Base-by-base conservation (phyloP, 78 protist species). In the Dictyostelium capitatum region DNA sequence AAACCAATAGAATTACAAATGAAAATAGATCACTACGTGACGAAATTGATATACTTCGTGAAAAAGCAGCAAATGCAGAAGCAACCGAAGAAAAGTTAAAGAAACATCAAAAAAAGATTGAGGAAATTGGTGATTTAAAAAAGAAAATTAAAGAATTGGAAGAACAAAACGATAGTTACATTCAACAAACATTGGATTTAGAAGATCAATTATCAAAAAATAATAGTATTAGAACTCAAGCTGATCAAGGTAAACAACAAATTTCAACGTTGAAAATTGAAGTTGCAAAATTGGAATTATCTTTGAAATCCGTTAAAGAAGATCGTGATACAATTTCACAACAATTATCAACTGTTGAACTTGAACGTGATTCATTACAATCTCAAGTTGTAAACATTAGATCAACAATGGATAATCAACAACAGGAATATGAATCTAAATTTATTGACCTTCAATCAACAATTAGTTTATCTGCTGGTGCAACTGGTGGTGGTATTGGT, bases 21-120 rank as follows among this genome's bases (percentile, higher is more conserved):
- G 93, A 87, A 37, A 87, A 87, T 57, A 46, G 93, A 25, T 80
- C 81, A 30, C 28, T 87, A 6, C 46, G 93, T 43, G 93, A 87
- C 37, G 93, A 91, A 28, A 83, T 91, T n/a, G 95, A 91, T 74
- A 77, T 91, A 8, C 79, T 91, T 15, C 17, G 89, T 17, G 95
- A 91, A 47, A 91, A 91, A 14, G 78, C 80, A 14, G 46, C 62
- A 17, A 69, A 51, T 28, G 89, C 82, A 0, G 95, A 91, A 53
- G 54, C 59, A 0, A 46, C 82, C 2, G 95, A 91, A 69, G 89
- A 91, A 51, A 91, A 83, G 30, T 30, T 91, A 15, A 91, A 82
- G 43, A 80, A 79, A n/a, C 72, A 67, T 78, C 81, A 91, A 69
- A 80, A 91, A 25, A 91, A 82, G 47, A 69, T 83, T 11, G 95